Evolutionary conservation across 805 yeast species (phyloP).

Genomic region (Yarrowia bubula): DNA sequence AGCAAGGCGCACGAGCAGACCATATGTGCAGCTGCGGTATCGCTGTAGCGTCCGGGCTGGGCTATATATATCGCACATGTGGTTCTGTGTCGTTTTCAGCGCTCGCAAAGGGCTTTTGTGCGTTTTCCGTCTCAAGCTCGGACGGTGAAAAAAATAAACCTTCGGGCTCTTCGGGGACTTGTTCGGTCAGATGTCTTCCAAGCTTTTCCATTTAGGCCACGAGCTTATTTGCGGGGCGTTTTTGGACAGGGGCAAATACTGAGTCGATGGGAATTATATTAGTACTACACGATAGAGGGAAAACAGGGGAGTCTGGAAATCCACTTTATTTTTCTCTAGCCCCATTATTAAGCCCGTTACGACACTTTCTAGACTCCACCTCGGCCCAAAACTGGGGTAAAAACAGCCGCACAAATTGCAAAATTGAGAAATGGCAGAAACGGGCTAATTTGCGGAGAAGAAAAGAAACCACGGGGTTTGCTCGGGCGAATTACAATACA

Average conservation of each 20-base stretch:
- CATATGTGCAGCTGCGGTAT: conserved; percentile 5
- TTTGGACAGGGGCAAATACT: background rate
- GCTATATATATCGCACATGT: background rate
- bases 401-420: conserved; percentile 11
- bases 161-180: background rate
- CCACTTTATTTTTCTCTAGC: background rate
- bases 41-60: background rate
- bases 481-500: too few relatives aligned
- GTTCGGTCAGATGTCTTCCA: background rate
- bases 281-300: background rate
- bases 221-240: background rate
- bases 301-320: background rate
- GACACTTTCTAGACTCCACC: background rate
- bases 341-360: background rate
- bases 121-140: background rate
- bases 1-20: background rate
- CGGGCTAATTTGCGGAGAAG: background rate
- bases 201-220: background rate
- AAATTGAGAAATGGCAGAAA: background rate
- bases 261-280: background rate
- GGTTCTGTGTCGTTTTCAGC: background rate
- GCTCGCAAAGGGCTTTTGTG: background rate
- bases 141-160: background rate
- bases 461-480: background rate
- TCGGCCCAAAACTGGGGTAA: conserved; percentile 11